Percentiles rank a stretch among this genome's conserved stretches.
Conservation (phyloP, 805 yeast genomes). For the Kurtzmaniella fragi region DNA sequence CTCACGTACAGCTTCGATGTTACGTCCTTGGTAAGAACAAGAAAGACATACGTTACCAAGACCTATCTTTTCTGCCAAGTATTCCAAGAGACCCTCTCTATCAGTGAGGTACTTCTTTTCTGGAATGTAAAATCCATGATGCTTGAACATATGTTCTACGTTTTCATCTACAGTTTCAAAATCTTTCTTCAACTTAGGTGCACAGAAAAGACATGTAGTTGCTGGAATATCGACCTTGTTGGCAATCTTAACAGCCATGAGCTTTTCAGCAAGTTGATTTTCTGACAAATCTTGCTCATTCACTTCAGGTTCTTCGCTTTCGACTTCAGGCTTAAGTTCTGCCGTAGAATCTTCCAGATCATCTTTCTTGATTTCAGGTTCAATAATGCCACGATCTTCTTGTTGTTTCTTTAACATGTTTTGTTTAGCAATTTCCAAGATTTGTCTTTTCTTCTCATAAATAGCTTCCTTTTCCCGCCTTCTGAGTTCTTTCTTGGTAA, state of each 20-base stretch:
- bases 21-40: constrained; percentile 81
- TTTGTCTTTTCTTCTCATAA: constrained; percentile 42
- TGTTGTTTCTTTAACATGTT: constrained; percentile 30
- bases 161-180: constrained; percentile 38
- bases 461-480: constrained; percentile 47
- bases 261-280: constrained; percentile 33
- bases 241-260: constrained; percentile 41
- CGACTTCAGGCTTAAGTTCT: neutral
- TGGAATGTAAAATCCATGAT: constrained; percentile 85
- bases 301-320: neutral
- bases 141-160: constrained; percentile 67
- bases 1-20: constrained; percentile 79
- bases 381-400: neutral
- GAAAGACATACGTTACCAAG: constrained; percentile 78
- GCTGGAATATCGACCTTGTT: constrained; percentile 45
- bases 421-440: constrained; percentile 43
- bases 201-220: constrained; percentile 49
- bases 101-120: constrained; percentile 68
- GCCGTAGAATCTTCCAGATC: neutral
- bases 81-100: constrained; percentile 64
- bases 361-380: neutral
- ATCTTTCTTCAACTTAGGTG: constrained; percentile 24
- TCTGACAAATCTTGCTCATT: constrained; percentile 13
- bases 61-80: constrained; percentile 75
- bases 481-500: constrained; percentile 48